Evolutionary conservation across 257 asterid species (phyloP).

Genomic region (Fraxinus excelsior): DNA sequence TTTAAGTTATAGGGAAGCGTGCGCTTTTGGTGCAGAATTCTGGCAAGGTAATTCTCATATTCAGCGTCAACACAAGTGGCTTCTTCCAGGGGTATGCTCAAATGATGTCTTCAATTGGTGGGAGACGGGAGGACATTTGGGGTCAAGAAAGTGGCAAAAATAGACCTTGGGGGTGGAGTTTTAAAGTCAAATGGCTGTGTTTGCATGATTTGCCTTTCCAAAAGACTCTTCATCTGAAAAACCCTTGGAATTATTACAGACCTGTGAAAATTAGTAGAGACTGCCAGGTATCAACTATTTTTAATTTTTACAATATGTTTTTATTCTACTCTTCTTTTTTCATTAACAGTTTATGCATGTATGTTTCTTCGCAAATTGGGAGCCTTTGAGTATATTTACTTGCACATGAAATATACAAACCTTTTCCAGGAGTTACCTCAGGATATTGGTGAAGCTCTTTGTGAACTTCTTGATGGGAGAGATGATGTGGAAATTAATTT

Average conservation of each 20-base stretch:
- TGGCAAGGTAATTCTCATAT: constrained; percentile 87
- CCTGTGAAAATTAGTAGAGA: constrained; percentile 98
- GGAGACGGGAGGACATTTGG: constrained; percentile 86
- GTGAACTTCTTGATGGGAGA: constrained; percentile 81
- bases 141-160: constrained; percentile 67
- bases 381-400: constrained; percentile 21
- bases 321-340: neutral
- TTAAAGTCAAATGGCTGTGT: constrained; percentile 83
- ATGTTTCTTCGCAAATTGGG: neutral
- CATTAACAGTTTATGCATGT: neutral
- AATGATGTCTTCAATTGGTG: constrained; percentile 86
- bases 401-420: constrained; percentile 27
- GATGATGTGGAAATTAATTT: constrained; percentile 45
- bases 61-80: constrained; percentile 96
- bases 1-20: constrained; percentile 12
- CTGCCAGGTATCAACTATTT: constrained; percentile 64
- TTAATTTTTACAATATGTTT: constrained; percentile 7
- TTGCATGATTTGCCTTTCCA: constrained; percentile 80
- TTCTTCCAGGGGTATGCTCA: constrained; percentile 97
- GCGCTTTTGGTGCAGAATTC: constrained; percentile 67
- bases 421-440: constrained; percentile 77
- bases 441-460: constrained; percentile 90
- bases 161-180: constrained; percentile 91
- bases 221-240: constrained; percentile 83
- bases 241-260: constrained; percentile 84